Conservation (phyloP, 2,329 filamentous ascomycete species). For the Trichophyton equinum region DNA sequence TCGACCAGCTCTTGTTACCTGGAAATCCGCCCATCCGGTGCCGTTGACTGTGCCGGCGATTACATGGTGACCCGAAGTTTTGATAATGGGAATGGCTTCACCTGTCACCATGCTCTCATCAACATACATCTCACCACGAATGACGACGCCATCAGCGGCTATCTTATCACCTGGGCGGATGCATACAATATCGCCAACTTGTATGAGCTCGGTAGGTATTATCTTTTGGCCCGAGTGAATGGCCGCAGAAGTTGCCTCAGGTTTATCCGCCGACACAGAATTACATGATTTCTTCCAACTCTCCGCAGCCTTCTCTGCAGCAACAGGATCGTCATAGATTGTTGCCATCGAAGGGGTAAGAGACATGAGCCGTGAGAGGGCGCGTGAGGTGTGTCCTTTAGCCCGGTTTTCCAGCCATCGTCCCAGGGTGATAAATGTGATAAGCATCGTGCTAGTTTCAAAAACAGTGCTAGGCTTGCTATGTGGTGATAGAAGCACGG, state of each 20-base stretch:
- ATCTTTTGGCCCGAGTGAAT: slow-evolving; percentile 58
- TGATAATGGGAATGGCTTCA: slow-evolving; percentile 89
- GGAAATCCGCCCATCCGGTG: slow-evolving; percentile 79
- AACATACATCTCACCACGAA: slow-evolving; percentile 80
- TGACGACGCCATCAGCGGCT: slow-evolving; percentile 78
- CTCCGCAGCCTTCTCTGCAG: slow-evolving; percentile 80
- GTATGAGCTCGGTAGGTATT: slow-evolving; percentile 89
- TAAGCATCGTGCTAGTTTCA: slow-evolving; percentile 95
- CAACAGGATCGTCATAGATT: slow-evolving; percentile 89
- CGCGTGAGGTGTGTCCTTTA: slow-evolving; percentile 92
- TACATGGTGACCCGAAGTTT: slow-evolving; percentile 63
- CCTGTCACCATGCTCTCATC: slow-evolving; percentile 99
- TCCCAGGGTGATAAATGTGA: slow-evolving; percentile 86
- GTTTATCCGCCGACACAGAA: slow-evolving; percentile 10
- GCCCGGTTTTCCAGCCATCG: slow-evolving; percentile 87
- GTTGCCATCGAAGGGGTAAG: slow-evolving; percentile 92
- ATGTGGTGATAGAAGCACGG: slow-evolving; percentile 62
- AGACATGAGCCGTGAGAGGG: slow-evolving; percentile 87
- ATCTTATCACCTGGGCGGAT: slow-evolving; percentile 93
- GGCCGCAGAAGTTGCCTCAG: slow-evolving; percentile 10
- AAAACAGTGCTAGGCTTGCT: slow-evolving; percentile 78
- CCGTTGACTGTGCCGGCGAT: slow-evolving; percentile 96
- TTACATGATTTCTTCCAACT: slow-evolving; percentile 42
- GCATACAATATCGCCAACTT: slow-evolving; percentile 86
- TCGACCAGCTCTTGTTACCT: slow-evolving; percentile 79